Conservation (phyloP, 441 rosid genomes). For the Pelargonium cotyledonis region DNA sequence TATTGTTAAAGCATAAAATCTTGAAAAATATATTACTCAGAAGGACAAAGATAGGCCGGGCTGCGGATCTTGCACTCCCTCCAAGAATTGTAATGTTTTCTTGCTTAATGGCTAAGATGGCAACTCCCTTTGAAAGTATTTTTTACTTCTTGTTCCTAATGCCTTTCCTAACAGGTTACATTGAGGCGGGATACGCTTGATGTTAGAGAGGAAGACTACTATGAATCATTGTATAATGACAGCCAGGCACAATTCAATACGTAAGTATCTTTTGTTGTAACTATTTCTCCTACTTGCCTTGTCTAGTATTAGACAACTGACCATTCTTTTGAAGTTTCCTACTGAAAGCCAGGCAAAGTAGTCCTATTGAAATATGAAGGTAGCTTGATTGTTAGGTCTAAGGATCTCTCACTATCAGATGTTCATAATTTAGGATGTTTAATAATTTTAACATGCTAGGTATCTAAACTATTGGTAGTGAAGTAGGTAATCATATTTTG, state of each 20-base stretch:
- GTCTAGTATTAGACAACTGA: neutral
- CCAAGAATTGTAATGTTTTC: conserved; percentile 66
- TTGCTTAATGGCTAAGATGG: conserved; percentile 6
- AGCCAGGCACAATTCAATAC: conserved; percentile 89
- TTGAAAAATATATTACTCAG: conserved; percentile 62
- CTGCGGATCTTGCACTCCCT: conserved; percentile 98
- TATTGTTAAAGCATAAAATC: conserved; percentile 75
- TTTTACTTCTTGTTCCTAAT: conserved; percentile 1
- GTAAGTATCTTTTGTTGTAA: conserved; percentile 28
- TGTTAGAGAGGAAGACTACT: conserved; percentile 77
- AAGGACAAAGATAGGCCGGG: conserved; percentile 90
- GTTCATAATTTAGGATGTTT: neutral
- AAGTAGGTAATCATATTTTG: neutral
- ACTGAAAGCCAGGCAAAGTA: neutral
- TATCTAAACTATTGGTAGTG: neutral
- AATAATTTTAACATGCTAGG: neutral
- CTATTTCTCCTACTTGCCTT: neutral
- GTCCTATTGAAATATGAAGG: neutral
- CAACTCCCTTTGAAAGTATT: conserved; percentile 9
- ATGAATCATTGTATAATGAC: conserved; percentile 70
- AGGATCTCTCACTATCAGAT: neutral
- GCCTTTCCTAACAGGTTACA: conserved; percentile 43
- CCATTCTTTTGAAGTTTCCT: neutral
- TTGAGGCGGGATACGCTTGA: conserved; percentile 82
- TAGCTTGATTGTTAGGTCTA: neutral